Evolutionary conservation across 805 yeast species (phyloP), one percentile per base, ranked within the genome.

Genomic region (Starmerella roubikii): DNA sequence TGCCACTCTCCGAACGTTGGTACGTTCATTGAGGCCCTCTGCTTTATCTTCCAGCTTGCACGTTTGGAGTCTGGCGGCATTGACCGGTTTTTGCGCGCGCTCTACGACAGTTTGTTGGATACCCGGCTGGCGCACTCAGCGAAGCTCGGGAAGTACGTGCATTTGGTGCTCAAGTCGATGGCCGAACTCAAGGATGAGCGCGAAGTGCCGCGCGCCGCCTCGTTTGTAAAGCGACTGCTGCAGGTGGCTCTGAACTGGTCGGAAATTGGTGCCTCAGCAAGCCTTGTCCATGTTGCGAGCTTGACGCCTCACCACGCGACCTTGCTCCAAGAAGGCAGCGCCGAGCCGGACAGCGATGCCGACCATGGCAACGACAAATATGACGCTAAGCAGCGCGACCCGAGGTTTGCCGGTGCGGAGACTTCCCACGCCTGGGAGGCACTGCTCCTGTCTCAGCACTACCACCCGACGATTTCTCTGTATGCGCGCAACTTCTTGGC

Each of bases 1-100:
- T 86, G 96, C 4, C 96, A 88, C 58, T 78, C 94, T 15, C 75
- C 94, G 20, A 91, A 91, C 57, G 86, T 88, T 66, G 83, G 83
- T 58, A 88, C 98, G 2, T 78, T 93, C 12, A 76, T 91, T 19
- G 98, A 91, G 64, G 94, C 97, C 0, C 69, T 91, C 49, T 76
- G 80, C 26, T 72, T 91, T 53, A 75, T 91, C 37, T 76, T 78
- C 56, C 94, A 84, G 54, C 79, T 91, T 45, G 70, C 83, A 16
- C 57, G 69, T 35, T 4, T 16, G 11, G 26, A 6, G 4, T 9
- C 30, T 13, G 15, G 29, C 29, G 15, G n/a, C 15, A 66, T 72
- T 37, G 66, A 61, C 36, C 70, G 97, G 56, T 91, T 71, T 57
- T 88, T 75, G 66, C 72, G 83, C 55, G 83, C 96, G 0, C 66